Evolutionary conservation across 2,329 filamentous ascomycete species (phyloP), one percentile per base, ranked within the genome.

Genomic region (Alternaria novae-zelandiae): DNA sequence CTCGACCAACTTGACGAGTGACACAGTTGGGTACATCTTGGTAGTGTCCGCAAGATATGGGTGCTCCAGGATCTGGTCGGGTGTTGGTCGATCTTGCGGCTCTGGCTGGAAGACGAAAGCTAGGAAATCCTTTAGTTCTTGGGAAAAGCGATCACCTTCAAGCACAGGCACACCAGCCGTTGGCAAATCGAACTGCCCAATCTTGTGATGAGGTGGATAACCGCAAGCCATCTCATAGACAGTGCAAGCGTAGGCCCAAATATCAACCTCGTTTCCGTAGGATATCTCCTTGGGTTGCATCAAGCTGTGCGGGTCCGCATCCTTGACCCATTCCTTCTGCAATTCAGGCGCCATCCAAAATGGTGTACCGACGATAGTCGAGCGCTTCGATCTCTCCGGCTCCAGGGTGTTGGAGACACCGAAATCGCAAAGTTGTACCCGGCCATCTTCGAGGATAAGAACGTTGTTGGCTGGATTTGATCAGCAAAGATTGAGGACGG

Each of bases 271-370:
- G 7, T 78, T 82, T 11, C 84, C 83, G 68, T 86, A 86, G 3
- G 76, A 69, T 32, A 80, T 74, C 55, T 80, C 89, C 13, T 88
- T 90, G 62, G 90, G 75, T 20, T 71, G 68, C 3, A 73, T 56
- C 13, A 71, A 61, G 53, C 74, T 90, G 74, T 91, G 91, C 6
- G 74, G 76, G 56, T 88, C 88, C 10, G 86, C 84, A 5, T 86
- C 83, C 41, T 86, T 84, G 61, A 90, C 87, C 70, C 76, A 79
- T 62, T 77, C 76, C 60, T 70, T 73, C 44, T 78, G 77, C 12
- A 95, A 84, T 72, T 96, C 93, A 0, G 91, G 91, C 0, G 93
- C 91, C 92, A 96, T 94, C 91, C 92, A 96, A 78, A 94, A 89
- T 4, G 90, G 90, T 0, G 93, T 96, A 21, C 92, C 92, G 59